Base-by-base conservation (phyloP, 148 eudicot genomes). In the Linanthus parryae region DNA sequence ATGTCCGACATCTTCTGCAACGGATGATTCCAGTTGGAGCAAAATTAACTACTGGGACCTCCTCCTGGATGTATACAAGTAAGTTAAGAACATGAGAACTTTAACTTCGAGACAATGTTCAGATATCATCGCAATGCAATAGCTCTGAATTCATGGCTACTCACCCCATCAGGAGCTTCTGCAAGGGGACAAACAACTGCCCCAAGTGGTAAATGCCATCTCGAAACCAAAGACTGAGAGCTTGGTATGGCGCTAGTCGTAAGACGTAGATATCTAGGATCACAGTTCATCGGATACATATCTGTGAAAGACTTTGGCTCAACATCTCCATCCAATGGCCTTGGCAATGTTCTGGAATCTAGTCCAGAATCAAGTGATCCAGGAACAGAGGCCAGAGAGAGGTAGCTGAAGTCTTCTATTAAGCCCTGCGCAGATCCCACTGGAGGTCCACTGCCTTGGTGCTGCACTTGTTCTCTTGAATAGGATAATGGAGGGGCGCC, bases 121-220 rank as follows among this genome's bases (percentile, higher is more conserved):
- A n/a, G n/a, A n/a, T n/a, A 48, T 29, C 42, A 1, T 29, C 25
- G 34, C 37, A 56, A 26, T 55, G 25, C n/a, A 47, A 54, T 29
- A 26, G 28, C 27, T 28, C 8, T 16, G 16, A 29, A 56, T 20
- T 31, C 48, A 65, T 26, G 30, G 20, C 66, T 46, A 65, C 88
- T 71, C 65, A 92, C 99, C n/a, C n/a, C n/a, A 38, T 63, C 75
- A 59, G 89, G 87, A 76, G 97, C 66, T 84, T 81, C 90, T n/a
- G 96, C 99, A 47, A 92, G 96, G 26, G 99, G 99, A 59, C 94
- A 87, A 50, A 87, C 96, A 63, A 87, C 94, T 48, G 94, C 90
- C 72, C 99, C 99, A 66, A 92, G 82, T 54, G 99, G 96, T 62
- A 92, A 71, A 69, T 87, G 99, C 99, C 99, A 92, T 71, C 94